A percentile compares a stretch with the other conserved stretches of the same genome.
Conservation (phyloP, 768 basidiomycete genomes). For the Trametes punicea region DNA sequence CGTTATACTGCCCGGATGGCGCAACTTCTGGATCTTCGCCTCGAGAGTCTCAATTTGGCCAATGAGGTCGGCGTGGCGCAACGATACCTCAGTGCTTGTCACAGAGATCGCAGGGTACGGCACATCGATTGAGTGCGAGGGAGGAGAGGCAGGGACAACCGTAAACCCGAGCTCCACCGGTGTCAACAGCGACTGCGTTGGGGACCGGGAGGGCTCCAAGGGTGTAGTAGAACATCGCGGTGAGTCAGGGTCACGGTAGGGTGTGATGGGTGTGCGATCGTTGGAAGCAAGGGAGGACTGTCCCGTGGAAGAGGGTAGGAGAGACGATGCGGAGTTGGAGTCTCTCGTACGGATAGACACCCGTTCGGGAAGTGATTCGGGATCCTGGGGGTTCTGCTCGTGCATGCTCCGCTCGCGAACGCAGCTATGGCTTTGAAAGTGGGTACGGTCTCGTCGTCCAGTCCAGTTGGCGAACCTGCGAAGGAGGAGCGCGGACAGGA, state of each 20-base stretch:
- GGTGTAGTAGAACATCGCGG: background rate
- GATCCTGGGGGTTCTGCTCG: too few relatives aligned
- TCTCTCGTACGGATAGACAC: background rate
- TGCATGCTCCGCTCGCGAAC: too few relatives aligned
- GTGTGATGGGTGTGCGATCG: background rate
- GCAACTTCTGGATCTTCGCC: constrained; percentile 1
- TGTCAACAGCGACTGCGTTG: background rate
- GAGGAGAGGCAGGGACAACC: background rate
- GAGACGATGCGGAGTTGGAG: background rate
- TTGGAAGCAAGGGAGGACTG: background rate
- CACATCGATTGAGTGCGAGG: constrained; percentile 10
- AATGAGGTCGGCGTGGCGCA: constrained; percentile 7
- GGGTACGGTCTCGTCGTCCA: background rate
- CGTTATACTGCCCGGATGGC: background rate
- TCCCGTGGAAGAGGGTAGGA: background rate
- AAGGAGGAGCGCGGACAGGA: background rate
- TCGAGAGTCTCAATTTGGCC: constrained; percentile 9
- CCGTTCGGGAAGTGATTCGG: too few relatives aligned
- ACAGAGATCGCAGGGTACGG: constrained; percentile 9
- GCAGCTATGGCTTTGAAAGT: background rate
- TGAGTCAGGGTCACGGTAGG: constrained; percentile 1
- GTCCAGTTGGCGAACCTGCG: background rate
- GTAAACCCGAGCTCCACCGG: background rate
- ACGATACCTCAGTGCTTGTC: constrained; percentile 8
- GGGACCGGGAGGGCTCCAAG: background rate